Base-by-base conservation (phyloP, 2,329 filamentous ascomycete species). In the Pezicula radicicola region DNA sequence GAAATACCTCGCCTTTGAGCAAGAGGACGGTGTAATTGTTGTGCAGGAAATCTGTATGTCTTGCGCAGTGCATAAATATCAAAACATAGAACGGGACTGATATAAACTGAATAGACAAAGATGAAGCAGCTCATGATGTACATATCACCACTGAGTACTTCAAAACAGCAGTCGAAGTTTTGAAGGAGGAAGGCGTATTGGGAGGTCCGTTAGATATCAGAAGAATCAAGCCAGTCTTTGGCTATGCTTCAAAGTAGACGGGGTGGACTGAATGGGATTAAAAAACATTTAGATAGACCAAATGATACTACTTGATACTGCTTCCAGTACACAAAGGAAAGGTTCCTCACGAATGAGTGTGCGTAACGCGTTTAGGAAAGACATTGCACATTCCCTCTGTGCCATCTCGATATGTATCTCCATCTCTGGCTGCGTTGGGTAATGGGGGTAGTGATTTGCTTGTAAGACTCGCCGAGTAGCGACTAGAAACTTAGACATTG, bases 171-270 rank as follows among this genome's bases (percentile, higher is more conserved):
- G 53, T 48, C 12, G 40, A 41, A 10, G 36, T 36, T 21, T 35
- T 55, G 9, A 44, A 37, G 9, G 39, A 51, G 15, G 58, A 61
- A 35, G 39, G 18, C 3, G 21, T 61, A 10, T 42, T 61, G 21
- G 46, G 44, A 25, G 53, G 46, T 3, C 50, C 53, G 3, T 42
- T 56, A n/a, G 53, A 60, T 49, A 57, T 60, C 35, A 61, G 51
- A 53, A 60, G 54, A 13, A 56, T 59, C 40, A 61, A 56, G 48
- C 54, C 53, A 5, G 33, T 58, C 46, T 56, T 12, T 27, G 58
- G 55, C 6, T 61, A 56, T 45, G 53, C 42, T 7, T 53, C 53
- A 12, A 48, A 54, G 49, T 60, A 54, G 37, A 42, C 10, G 7
- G 30, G 9, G 9, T 33, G 9, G 9, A 33, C 8, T 12, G 30